Base-by-base conservation (phyloP, 345 rosid genomes). In the Orychophragmus violaceus region DNA sequence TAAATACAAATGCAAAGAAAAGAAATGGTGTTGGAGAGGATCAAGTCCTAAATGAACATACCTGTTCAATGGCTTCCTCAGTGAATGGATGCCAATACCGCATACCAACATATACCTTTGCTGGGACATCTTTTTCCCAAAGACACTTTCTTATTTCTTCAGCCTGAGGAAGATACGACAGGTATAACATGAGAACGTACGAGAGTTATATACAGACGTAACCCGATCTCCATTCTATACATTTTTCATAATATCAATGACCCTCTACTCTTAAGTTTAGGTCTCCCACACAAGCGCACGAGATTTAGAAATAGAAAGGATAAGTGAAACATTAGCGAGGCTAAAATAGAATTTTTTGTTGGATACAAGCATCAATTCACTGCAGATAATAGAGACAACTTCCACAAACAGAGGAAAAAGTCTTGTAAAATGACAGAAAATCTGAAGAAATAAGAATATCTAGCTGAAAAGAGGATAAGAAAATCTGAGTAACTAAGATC, bases 71-170 rank as follows among this genome's bases (percentile, higher is more conserved):
- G 36, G 99, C 99, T 82, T 94, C 96, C 74, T 94, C 99, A 4
- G 97, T 94, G 82, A 90, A 94, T 44, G 97, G 99, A 79, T 94
- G 99, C 99, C 99, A 94, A 70, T 94, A 94, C 9, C 97, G 90
- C 99, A 94, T 94, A 57, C 99, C 99, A 58, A 94, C 96, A 79
- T 94, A 94, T 2, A 90, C 97, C 67, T 87, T 87, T 14, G 97
- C 96, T 2, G 92, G 97, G 42, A 90, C 87, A 29, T 90, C 68
- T 79, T 94, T 94, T 39, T 60, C 95, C 80, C 86, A 84, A 52
- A 94, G 95, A 65, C 87, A 84, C 70, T 88, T 88, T 73, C 88
- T 84, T 68, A 94, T 56, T 57, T 87, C 97, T 84, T 90, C 97
- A 35, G 96, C 99, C 98, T 93, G 76, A 46, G 62, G 28, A 66